Evolutionary conservation across 345 rosid genomes (phyloP).

Genomic region (Cardamine chenopodiifolia): DNA sequence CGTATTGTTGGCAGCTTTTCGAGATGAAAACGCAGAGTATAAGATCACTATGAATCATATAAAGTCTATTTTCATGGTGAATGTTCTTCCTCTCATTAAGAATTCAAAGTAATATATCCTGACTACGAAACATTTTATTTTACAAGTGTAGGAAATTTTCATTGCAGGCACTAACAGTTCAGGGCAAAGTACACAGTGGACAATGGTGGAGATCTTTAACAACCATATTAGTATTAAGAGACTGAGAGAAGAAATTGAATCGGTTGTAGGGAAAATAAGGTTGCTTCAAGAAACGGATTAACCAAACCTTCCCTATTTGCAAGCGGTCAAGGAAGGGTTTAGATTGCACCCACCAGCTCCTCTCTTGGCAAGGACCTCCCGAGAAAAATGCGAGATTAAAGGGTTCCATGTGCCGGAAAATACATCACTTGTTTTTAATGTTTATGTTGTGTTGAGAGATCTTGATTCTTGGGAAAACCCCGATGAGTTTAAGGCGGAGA

Average conservation of each 20-base stretch:
- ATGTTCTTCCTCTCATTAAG: background rate
- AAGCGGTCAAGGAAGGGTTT: conserved; percentile 62
- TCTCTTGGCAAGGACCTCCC: conserved; percentile 49
- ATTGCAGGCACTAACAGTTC: no score
- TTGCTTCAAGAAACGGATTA: conserved; percentile 60
- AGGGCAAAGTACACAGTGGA: conserved; percentile 56
- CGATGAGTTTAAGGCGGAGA: conserved; percentile 54
- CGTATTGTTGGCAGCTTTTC: background rate
- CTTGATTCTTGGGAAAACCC: conserved; percentile 59
- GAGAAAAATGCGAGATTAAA: conserved; percentile 42
- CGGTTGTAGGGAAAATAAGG: conserved; percentile 44
- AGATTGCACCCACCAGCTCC: conserved; percentile 68
- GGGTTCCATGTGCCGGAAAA: conserved; percentile 57
- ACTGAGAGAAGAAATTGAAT: conserved; percentile 57
- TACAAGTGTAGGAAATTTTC: conserved; percentile 11
- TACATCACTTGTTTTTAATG: conserved; percentile 55
- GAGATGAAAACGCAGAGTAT: conserved; percentile 17
- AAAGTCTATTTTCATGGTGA: conserved; percentile 24
- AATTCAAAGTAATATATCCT: background rate
- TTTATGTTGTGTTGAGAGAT: conserved; percentile 59
- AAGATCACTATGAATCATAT: conserved; percentile 32
- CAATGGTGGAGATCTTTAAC: conserved; percentile 59
- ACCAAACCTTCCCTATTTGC: conserved; percentile 55
- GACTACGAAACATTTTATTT: background rate
- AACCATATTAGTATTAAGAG: conserved; percentile 49